Percentiles rank a stretch among this genome's conserved stretches.
phyloP scores from a whole-genome alignment of 1,139 yeast species.

The Lodderomyces margitis region DNA sequence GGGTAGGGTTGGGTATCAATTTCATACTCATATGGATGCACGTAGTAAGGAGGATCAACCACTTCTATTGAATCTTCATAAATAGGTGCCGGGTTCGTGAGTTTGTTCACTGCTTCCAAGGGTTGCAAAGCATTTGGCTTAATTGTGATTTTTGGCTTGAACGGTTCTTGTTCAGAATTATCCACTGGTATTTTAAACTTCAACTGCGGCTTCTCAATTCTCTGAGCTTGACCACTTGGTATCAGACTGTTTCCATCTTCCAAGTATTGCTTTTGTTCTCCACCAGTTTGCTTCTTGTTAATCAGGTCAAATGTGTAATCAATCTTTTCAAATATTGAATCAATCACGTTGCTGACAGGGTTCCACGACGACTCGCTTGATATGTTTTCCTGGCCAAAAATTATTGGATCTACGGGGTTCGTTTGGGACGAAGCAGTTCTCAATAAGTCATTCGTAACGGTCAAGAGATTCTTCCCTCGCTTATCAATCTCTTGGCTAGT shows the following conservation, averaged over 20 bases:
- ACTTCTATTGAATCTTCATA: constrained; percentile 35
- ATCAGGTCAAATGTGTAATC: constrained; percentile 57
- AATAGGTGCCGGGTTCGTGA: constrained; percentile 29
- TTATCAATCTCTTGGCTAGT: constrained; percentile 43
- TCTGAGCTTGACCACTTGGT: constrained; percentile 26
- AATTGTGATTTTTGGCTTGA: constrained; percentile 63
- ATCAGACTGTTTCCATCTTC: constrained; percentile 14
- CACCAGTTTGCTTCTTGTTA: constrained; percentile 1
- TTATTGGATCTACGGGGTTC: constrained; percentile 21
- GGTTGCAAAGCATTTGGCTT: constrained; percentile 72
- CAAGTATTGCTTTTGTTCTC: constrained; percentile 12
- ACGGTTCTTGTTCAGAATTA: constrained; percentile 69
- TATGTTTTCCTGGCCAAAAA: constrained; percentile 38
- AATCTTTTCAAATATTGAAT: constrained; percentile 69
- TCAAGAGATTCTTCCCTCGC: constrained; percentile 46
- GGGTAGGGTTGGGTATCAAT: constrained; percentile 75
- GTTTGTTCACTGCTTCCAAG: constrained; percentile 39
- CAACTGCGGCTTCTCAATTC: constrained; percentile 70
- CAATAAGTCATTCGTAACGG: constrained; percentile 53
- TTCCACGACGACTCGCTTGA: constrained; percentile 52
- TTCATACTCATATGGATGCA: constrained; percentile 82
- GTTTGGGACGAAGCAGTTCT: constrained; percentile 26
- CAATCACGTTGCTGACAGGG: constrained; percentile 60
- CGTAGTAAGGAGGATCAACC: constrained; percentile 57
- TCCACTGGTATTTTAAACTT: constrained; percentile 59